Conservation (phyloP, 306 rosid genomes). For the Cercis canadensis region DNA sequence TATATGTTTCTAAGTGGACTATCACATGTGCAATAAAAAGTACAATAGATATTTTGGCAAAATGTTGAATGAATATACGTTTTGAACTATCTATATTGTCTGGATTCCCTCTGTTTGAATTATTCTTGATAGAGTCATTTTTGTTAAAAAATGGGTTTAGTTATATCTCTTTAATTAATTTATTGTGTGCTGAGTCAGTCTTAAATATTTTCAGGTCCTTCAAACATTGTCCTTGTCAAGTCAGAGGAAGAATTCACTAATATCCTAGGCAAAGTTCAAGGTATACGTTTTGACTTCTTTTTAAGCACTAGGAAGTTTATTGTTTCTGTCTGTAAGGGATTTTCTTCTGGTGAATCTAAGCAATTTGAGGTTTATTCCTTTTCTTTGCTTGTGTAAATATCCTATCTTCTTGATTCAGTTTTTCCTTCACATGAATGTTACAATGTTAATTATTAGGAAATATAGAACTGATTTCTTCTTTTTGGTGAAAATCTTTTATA, state of each 20-base stretch:
- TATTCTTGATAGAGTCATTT: not conserved
- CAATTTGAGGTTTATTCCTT: not conserved
- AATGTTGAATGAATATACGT: not conserved
- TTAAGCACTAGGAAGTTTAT: not conserved
- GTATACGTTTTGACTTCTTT: slow-evolving; percentile 22
- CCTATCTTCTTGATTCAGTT: not conserved
- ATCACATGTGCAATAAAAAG: not conserved
- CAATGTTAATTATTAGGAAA: not conserved
- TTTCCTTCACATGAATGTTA: not conserved
- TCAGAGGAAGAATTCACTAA: slow-evolving; percentile 62
- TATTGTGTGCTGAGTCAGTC: not conserved
- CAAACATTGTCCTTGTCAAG: slow-evolving; percentile 57
- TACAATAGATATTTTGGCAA: not conserved
- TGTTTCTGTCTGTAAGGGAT: not conserved
- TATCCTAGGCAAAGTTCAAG: slow-evolving; percentile 56
- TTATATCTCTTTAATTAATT: not conserved
- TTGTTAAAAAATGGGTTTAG: not conserved
- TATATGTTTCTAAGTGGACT: not conserved
- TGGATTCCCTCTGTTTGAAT: not conserved
- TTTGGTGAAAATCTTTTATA: slow-evolving; percentile 39
- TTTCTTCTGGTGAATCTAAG: not conserved
- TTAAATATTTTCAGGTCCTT: slow-evolving; percentile 52
- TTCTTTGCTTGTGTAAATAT: not conserved
- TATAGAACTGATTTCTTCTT: slow-evolving; percentile 16
- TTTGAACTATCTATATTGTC: not conserved